Base-by-base conservation (phyloP, 1,284 basidiomycete genomes). In the Ustilago hordei region DNA sequence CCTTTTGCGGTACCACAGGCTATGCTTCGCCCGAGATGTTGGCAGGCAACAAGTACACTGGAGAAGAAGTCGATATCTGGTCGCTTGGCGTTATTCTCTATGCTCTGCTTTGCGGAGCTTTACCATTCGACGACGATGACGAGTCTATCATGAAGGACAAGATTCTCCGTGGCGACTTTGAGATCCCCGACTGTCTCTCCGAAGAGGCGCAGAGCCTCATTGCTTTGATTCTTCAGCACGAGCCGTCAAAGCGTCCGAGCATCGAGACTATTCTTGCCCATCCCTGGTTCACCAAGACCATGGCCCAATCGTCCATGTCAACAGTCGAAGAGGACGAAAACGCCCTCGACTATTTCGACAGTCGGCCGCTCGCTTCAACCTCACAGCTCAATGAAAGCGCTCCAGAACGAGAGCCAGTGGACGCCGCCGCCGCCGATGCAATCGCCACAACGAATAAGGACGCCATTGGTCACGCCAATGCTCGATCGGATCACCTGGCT, bases 41-140 rank as follows among this genome's bases (percentile, higher is more conserved):
- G 8, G 89, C 92, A 74, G 93, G 93, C 5, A 91, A 91, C 86
- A 95, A 92, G 86, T 99, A 99, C 84, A 90, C 92, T 31, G 97
- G 97, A 7, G 91, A 93, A 92, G 95, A 98, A 89, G 95, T 98
- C 54, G 97, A 99, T 83, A 89, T 98, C 34, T 99, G 96, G 96
- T 98, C 97, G 0, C 89, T 98, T 38, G 96, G 96, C 4, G 90
- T 99, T 70, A 98, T 99, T 62, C 89, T 99, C 9, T 98, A 96
- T 86, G 93, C 92, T n/a, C 90, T 98, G 15, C 89, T 98, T 41
- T 95, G 94, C 0, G 96, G 96, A 1, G 93, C 93, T 5, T 88
- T 98, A n/a, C 96, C 96, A 0, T 98, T 98, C 81, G 96, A 98
- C 81, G 94, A 98, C 81, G 97, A 99, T 71, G 92, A 98, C 84